Conservation (phyloP, 2,329 filamentous ascomycete species). For the Alternaria burnsii region DNA sequence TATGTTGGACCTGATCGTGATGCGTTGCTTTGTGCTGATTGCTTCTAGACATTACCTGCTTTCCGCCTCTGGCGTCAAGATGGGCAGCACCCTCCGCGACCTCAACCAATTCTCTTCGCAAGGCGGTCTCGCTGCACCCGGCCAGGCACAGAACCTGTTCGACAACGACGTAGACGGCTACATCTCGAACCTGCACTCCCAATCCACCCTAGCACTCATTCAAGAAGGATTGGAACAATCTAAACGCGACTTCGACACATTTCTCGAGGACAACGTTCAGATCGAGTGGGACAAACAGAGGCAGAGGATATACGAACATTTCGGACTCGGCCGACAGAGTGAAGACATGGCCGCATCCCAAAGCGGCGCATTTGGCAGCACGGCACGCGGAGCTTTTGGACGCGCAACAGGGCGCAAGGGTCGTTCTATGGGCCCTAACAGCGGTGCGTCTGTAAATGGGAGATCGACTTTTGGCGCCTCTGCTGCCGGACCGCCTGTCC, state of each 20-base stretch:
- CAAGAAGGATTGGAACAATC: slow-evolving; percentile 89
- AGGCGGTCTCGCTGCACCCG: slow-evolving; percentile 68
- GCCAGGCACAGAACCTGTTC: slow-evolving; percentile 51
- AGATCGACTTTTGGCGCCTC: slow-evolving; percentile 68
- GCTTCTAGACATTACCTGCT: slow-evolving; percentile 83
- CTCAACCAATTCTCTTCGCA: slow-evolving; percentile 77
- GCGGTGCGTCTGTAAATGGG: slow-evolving; percentile 41
- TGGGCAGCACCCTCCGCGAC: slow-evolving; percentile 84
- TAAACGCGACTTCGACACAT: slow-evolving; percentile 89
- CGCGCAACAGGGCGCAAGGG: slow-evolving; percentile 54
- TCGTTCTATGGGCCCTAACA: slow-evolving; percentile 49
- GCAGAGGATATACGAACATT: slow-evolving; percentile 93
- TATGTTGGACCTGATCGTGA: slow-evolving; percentile 44
- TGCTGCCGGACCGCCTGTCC: slow-evolving; percentile 77
- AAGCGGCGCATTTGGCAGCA: slow-evolving; percentile 46
- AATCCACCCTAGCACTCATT: slow-evolving; percentile 91
- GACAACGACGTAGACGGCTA: slow-evolving; percentile 73
- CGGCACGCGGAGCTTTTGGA: slow-evolving; percentile 62
- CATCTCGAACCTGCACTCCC: slow-evolving; percentile 84
- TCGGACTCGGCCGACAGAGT: slow-evolving; percentile 72
- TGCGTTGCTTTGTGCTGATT: slow-evolving; percentile 22
- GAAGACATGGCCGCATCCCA: slow-evolving; percentile 51
- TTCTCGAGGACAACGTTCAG: slow-evolving; percentile 92
- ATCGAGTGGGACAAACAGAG: slow-evolving; percentile 97
- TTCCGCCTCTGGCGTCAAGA: slow-evolving; percentile 91